phyloP scores from a whole-genome alignment of 75 land plant species.

The Cunninghamia lanceolata region DNA sequence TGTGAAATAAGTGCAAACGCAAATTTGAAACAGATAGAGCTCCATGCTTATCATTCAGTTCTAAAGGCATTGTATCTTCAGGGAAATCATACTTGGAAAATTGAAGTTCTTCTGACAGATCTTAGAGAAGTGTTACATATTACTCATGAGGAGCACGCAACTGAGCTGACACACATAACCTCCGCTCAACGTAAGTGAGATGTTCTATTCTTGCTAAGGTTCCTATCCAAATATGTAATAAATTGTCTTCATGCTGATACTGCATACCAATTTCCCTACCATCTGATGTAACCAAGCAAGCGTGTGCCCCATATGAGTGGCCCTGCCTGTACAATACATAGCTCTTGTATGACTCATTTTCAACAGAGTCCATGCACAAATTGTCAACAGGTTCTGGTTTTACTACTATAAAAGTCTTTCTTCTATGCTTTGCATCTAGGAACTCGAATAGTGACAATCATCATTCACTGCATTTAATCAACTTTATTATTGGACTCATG shows the following conservation, averaged over 20 bases:
- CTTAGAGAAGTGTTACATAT: neutral
- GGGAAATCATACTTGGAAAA: neutral
- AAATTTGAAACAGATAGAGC: neutral
- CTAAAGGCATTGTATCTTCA: constrained; percentile 12
- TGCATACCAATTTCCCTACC: neutral
- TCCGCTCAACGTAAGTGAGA: neutral
- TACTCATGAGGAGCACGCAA: constrained; percentile 12
- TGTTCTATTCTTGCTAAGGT: neutral
- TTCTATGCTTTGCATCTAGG: neutral
- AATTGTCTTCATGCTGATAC: neutral
- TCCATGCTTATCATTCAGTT: constrained; percentile 9
- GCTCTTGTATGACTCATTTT: neutral
- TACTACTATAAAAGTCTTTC: neutral
- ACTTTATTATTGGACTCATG: too few species aligned
- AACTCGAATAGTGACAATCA: neutral
- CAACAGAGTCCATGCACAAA: neutral
- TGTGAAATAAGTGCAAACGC: neutral
- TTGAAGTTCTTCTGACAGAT: neutral
- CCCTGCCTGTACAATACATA: neutral
- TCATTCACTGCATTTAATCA: neutral
- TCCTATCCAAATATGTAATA: neutral
- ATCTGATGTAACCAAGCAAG: too few species aligned
- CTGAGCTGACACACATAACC: neutral
- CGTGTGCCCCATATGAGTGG: too few species aligned
- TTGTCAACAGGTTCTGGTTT: neutral